These are phyloP conservation scores for Xylariales sp. DNA, from an alignment of 2,329 filamentous ascomycete genomes.

Conservation along the genomic window DNA sequence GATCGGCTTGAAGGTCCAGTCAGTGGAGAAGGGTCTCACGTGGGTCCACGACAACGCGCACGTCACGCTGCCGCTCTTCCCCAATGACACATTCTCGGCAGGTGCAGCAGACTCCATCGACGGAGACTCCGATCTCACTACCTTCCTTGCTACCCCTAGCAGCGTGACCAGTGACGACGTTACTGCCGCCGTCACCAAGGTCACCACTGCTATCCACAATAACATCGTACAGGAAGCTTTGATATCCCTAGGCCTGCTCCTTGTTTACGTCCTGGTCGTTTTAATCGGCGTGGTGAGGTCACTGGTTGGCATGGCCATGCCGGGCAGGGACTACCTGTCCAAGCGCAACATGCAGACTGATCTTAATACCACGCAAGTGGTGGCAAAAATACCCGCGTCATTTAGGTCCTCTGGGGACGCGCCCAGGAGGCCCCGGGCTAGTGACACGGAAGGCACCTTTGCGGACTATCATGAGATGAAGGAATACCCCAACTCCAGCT, in stretches of 20 bases:
- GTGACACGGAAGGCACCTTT: no score
- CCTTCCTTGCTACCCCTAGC: slow-evolving; percentile 74
- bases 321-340: not conserved
- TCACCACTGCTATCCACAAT: slow-evolving; percentile 62
- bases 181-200: slow-evolving; percentile 66
- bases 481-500: no score
- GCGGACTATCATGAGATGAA: no score
- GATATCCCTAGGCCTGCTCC: slow-evolving; percentile 69
- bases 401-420: no score
- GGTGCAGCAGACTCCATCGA: slow-evolving; percentile 62
- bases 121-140: slow-evolving; percentile 55
- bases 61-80: slow-evolving; percentile 72
- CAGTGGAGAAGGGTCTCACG: slow-evolving; percentile 82
- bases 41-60: slow-evolving; percentile 90
- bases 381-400: no score
- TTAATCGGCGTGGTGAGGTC: slow-evolving; percentile 70
- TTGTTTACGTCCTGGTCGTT: slow-evolving; percentile 74
- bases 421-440: no score
- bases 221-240: slow-evolving; percentile 73
- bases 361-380: no score
- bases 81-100: slow-evolving; percentile 76
- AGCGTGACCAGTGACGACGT: slow-evolving; percentile 76
- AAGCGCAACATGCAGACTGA: no score
- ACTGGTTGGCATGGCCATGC: slow-evolving; percentile 14
- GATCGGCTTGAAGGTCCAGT: slow-evolving; percentile 80